Evolutionary conservation across 2,329 filamentous ascomycete genomes (phyloP).

Genomic region (Ciborinia camelliae): DNA sequence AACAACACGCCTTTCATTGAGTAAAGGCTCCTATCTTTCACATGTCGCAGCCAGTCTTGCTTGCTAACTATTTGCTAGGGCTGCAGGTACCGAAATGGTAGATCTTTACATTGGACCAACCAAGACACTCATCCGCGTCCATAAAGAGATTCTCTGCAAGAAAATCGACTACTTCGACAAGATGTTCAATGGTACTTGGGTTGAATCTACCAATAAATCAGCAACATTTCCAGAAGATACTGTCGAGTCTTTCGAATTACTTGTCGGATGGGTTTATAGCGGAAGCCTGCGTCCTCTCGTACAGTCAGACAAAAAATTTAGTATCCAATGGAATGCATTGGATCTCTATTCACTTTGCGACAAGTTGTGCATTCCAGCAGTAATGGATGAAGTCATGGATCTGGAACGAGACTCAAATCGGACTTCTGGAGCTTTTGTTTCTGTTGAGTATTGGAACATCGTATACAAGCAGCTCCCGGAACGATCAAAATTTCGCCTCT

Average conservation of each 20-base stretch:
- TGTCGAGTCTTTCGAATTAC: constrained; percentile 2
- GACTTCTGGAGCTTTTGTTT: too few relatives aligned
- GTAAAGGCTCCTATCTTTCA: too few relatives aligned
- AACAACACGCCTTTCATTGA: too few relatives aligned
- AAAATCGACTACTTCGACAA: constrained; percentile 16
- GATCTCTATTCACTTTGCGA: background rate
- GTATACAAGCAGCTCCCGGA: too few relatives aligned
- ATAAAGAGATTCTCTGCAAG: constrained; percentile 15
- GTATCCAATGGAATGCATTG: too few relatives aligned
- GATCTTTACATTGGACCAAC: constrained; percentile 21
- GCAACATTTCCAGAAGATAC: constrained; percentile 17
- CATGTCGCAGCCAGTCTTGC: too few relatives aligned
- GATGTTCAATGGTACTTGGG: constrained; percentile 17
- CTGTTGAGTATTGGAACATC: too few relatives aligned
- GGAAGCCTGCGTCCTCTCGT: constrained; percentile 12
- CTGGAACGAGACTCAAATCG: background rate
- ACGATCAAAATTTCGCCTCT: too few relatives aligned
- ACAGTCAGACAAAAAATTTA: too few relatives aligned
- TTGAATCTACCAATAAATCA: background rate
- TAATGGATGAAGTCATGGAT: constrained; percentile 8
- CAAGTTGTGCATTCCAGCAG: background rate
- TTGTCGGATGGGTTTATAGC: background rate
- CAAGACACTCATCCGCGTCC: constrained; percentile 11
- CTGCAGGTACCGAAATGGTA: constrained; percentile 19
- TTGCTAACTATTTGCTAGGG: too few relatives aligned